These are phyloP conservation scores for Carex scoparia DNA, from an alignment of 176 grass and related monocot genomes.

Conservation along the genomic window DNA sequence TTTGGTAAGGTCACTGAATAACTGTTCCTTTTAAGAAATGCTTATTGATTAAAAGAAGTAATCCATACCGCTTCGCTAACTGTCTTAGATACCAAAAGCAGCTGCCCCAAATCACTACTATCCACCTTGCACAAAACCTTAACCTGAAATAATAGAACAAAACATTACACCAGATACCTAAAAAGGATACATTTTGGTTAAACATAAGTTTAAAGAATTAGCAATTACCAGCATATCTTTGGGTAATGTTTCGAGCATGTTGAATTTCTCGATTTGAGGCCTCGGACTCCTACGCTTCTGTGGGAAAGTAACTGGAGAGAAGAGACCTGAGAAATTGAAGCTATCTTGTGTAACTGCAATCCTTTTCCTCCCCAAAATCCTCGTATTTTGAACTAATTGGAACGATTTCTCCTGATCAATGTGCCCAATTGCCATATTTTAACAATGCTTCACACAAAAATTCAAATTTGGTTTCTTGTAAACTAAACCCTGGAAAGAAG, in stretches of 20 bases:
- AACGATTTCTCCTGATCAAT: slow-evolving; percentile 30
- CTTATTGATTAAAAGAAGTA: neutral
- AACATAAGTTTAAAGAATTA: neutral
- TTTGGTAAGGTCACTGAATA: neutral
- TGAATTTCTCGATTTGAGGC: slow-evolving; percentile 33
- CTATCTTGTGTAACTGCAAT: slow-evolving; percentile 37
- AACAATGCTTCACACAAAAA: neutral
- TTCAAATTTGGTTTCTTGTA: neutral
- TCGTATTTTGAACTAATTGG: slow-evolving; percentile 40
- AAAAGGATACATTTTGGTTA: neutral
- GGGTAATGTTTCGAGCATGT: slow-evolving; percentile 49
- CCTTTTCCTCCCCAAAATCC: slow-evolving; percentile 67
- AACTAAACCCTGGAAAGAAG: neutral
- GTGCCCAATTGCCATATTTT: slow-evolving; percentile 58
- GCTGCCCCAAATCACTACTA: slow-evolving; percentile 64
- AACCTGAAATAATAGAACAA: slow-evolving; percentile 34
- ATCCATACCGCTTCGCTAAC: slow-evolving; percentile 60
- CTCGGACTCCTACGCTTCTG: slow-evolving; percentile 48
- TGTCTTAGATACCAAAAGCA: slow-evolving; percentile 72
- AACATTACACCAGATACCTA: neutral
- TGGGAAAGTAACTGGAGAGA: slow-evolving; percentile 31
- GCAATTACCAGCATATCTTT: slow-evolving; percentile 64
- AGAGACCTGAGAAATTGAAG: slow-evolving; percentile 18
- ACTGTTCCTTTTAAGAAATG: neutral
- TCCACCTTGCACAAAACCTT: slow-evolving; percentile 65